Evolutionary conservation across 768 basidiomycete genomes (phyloP).

Genomic region (Lactifluus piperatus): DNA sequence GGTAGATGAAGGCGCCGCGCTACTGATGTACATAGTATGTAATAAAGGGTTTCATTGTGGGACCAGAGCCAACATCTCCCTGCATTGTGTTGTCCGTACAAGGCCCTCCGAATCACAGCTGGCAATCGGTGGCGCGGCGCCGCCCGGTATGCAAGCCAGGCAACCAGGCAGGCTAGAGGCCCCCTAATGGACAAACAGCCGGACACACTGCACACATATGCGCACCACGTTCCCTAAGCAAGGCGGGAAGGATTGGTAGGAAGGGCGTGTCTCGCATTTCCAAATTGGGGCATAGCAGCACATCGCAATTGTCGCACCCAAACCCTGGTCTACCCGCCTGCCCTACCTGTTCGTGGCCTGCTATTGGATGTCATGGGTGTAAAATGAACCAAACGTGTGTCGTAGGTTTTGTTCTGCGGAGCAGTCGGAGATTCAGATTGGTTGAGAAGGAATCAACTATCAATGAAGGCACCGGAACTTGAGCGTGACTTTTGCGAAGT

Average conservation of each 20-base stretch:
- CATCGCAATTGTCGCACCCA: neutral
- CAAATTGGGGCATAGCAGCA: neutral
- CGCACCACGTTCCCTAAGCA: neutral
- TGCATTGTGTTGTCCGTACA: neutral
- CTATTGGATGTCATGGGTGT: neutral
- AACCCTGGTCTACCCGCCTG: neutral
- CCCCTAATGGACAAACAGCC: neutral
- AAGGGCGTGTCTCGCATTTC: neutral
- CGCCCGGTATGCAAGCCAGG: neutral
- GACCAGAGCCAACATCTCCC: neutral
- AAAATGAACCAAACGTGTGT: neutral
- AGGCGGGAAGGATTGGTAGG: neutral
- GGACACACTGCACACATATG: neutral
- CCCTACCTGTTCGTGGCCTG: neutral
- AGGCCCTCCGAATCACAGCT: neutral
- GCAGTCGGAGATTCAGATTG: neutral
- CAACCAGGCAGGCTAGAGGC: neutral
- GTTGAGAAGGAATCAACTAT: neutral
- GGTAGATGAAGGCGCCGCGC: neutral
- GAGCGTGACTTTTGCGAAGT: neutral
- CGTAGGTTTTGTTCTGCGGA: neutral
- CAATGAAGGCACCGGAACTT: constrained; percentile 3
- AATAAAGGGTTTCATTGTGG: neutral
- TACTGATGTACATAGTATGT: neutral
- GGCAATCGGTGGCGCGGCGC: constrained; percentile 5